Evolutionary conservation across 345 rosid genomes (phyloP).

Genomic region (Abelmoschus esculentus): DNA sequence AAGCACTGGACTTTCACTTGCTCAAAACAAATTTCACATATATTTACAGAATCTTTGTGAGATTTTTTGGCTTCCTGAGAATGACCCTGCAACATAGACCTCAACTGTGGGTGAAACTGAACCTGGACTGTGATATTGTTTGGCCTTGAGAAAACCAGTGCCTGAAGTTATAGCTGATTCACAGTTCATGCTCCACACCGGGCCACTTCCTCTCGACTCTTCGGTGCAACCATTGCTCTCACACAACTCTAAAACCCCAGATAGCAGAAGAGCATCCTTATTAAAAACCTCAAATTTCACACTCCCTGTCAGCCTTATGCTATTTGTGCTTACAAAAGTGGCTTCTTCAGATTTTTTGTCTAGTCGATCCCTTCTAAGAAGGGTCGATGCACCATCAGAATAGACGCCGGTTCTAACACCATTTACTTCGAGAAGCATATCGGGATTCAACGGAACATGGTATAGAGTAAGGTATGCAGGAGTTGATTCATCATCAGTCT

Average conservation of each 20-base stretch:
- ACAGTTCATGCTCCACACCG: constrained; percentile 67
- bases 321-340: constrained; percentile 74
- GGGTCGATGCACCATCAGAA: constrained; percentile 49
- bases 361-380: constrained; percentile 70
- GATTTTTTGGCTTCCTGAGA: constrained; percentile 34
- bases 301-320: constrained; percentile 59
- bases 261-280: constrained; percentile 47
- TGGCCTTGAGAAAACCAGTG: constrained; percentile 51
- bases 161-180: constrained; percentile 38
- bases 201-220: constrained; percentile 32
- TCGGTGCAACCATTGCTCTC: constrained; percentile 32
- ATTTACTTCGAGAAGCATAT: constrained; percentile 67
- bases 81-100: constrained; percentile 80
- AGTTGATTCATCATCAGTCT: constrained; percentile 45
- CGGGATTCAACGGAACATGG: constrained; percentile 63
- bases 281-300: constrained; percentile 71
- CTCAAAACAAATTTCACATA: neutral
- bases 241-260: constrained; percentile 56
- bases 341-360: constrained; percentile 74
- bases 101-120: constrained; percentile 51
- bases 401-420: constrained; percentile 50
- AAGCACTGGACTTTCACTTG: neutral
- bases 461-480: constrained; percentile 58
- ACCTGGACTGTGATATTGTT: constrained; percentile 35
- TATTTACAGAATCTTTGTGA: constrained; percentile 24